Conservation (phyloP, 2,329 filamentous ascomycete genomes). For the Cadophora sp. region DNA sequence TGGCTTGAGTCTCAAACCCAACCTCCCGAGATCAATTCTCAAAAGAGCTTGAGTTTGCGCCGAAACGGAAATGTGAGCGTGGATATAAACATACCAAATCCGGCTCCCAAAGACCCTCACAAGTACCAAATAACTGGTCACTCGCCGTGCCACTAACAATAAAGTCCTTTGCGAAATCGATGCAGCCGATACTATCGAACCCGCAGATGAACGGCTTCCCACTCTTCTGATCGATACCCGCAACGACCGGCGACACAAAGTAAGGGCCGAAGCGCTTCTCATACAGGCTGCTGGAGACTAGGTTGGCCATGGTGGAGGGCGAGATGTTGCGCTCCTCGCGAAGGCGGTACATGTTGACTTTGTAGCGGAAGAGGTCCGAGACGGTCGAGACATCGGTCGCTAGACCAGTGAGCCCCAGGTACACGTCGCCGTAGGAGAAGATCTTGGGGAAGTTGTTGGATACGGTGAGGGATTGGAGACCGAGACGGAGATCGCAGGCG, state of each 20-base stretch:
- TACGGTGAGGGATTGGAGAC: slow-evolving; percentile 93
- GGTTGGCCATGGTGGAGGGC: slow-evolving; percentile 93
- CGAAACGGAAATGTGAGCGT: not conserved
- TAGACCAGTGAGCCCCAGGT: slow-evolving; percentile 93
- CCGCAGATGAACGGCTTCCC: slow-evolving; percentile 98
- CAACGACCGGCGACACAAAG: slow-evolving; percentile 94
- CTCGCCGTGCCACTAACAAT: slow-evolving; percentile 96
- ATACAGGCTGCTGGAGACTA: slow-evolving; percentile 90
- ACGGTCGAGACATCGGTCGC: slow-evolving; percentile 96
- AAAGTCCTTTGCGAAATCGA: slow-evolving; percentile 99
- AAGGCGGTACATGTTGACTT: slow-evolving; percentile 99
- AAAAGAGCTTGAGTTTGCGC: not conserved
- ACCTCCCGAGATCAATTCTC: not conserved
- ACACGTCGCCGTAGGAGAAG: slow-evolving; percentile 95
- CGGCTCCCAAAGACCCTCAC: slow-evolving; percentile 97
- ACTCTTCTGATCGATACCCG: slow-evolving; percentile 92
- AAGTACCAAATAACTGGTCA: slow-evolving; percentile 98
- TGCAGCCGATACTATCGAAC: slow-evolving; percentile 98
- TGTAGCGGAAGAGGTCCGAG: slow-evolving; percentile 97
- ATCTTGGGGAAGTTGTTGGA: slow-evolving; percentile 99
- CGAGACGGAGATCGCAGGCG: slow-evolving; percentile 97
- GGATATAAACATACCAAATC: slow-evolving; percentile 73
- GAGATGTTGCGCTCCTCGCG: slow-evolving; percentile 97
- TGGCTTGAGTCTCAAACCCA: not conserved
- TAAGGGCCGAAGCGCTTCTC: slow-evolving; percentile 95